These are phyloP conservation scores for Cladobotryum mycophilum DNA, from an alignment of 2,329 filamentous ascomycete species.

Conservation along the genomic window DNA sequence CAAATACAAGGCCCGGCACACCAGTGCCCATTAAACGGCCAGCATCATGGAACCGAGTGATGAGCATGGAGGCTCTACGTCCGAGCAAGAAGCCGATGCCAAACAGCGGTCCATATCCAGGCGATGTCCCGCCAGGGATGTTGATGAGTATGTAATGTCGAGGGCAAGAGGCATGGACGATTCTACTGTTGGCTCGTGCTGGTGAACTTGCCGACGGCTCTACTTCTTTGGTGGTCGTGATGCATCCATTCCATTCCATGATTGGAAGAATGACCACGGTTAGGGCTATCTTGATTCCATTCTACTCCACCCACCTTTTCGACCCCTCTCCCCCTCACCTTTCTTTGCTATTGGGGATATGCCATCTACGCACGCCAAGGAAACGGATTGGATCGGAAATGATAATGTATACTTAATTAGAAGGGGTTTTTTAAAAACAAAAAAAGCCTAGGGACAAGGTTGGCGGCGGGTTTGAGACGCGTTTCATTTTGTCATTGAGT, in stretches of 20 bases:
- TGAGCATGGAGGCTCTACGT: slow-evolving; percentile 32
- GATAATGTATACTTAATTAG: slow-evolving; percentile 16
- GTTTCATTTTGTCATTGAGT: slow-evolving; percentile 9
- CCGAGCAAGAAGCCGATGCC: slow-evolving; percentile 30
- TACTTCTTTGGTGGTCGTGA: neutral
- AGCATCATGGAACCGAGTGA: slow-evolving; percentile 32
- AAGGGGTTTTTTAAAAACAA: neutral
- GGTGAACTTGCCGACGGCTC: neutral
- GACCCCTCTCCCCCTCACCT: neutral
- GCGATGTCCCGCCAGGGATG: slow-evolving; percentile 18
- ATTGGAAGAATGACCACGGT: too few relatives aligned
- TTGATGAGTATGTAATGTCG: slow-evolving; percentile 20
- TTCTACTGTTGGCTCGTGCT: neutral
- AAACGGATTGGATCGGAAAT: neutral
- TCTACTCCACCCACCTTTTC: neutral
- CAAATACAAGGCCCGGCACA: slow-evolving; percentile 29
- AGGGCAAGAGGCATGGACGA: neutral
- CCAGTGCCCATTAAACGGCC: slow-evolving; percentile 34
- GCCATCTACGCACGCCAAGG: too few relatives aligned
- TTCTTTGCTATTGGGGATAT: too few relatives aligned
- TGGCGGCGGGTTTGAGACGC: neutral
- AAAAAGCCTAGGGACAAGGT: neutral
- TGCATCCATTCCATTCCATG: neutral
- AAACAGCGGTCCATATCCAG: slow-evolving; percentile 20
- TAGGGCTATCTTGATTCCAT: neutral